These are phyloP conservation scores for Apophysomyces sp. DNA, from an alignment of 371 early-diverging fungal species.

Conservation along the genomic window DNA sequence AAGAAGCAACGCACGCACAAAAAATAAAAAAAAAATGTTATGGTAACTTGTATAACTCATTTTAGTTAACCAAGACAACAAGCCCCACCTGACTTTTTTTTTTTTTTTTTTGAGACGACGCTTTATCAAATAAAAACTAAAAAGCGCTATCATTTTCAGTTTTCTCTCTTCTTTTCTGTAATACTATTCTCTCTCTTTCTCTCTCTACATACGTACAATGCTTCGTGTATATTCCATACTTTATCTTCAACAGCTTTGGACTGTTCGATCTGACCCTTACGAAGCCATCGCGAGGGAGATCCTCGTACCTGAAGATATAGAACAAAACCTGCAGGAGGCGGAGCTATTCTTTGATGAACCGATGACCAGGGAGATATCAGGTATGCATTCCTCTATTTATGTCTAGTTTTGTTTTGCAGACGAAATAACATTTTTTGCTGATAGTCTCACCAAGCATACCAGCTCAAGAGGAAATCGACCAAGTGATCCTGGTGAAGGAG, in stretches of 20 bases:
- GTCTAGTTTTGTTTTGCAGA: too few relatives aligned
- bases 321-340: background rate
- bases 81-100: background rate
- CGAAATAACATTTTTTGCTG: too few relatives aligned
- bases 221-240: background rate
- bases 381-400: too few relatives aligned
- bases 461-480: background rate
- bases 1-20: background rate
- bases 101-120: background rate
- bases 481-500: background rate
- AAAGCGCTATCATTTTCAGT: background rate
- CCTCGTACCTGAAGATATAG: background rate
- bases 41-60: too few relatives aligned
- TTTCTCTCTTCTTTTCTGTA: background rate
- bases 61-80: too few relatives aligned
- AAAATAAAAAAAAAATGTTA: background rate
- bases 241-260: background rate
- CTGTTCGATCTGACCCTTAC: background rate
- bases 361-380: background rate
- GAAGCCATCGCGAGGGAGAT: background rate
- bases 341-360: background rate
- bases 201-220: background rate
- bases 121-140: background rate
- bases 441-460: too few relatives aligned
- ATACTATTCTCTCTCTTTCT: too few relatives aligned